Base-by-base conservation (phyloP, 106 monocot species). In the Agapanthus africanus region DNA sequence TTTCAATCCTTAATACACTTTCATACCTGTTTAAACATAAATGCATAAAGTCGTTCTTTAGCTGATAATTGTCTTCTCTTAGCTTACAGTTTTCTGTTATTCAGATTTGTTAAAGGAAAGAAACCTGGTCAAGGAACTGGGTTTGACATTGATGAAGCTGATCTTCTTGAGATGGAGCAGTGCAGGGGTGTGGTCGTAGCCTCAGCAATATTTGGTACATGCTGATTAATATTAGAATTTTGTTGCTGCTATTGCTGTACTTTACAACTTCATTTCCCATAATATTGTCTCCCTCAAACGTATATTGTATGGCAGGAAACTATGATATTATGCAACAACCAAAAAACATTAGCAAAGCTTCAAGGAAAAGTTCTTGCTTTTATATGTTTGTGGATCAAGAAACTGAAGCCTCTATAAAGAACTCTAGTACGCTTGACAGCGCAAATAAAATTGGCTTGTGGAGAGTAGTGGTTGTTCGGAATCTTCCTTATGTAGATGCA, bases 321-420 rank as follows among this genome's bases (percentile, higher is more conserved):
- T 97, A 97, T 81, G 95, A 97, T 73, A 56, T 97, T 51, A 42
- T 97, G 65, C 95, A 97, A 77, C 88, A 97, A 49, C 95, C 95
- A 26, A 97, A 66, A 73, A 84, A 91, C 62, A 79, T 92, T 47
- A 89, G 82, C 68, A 79, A 89, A 66, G 59, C 59, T 67, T 75
- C 97, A 54, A 87, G 77, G 65, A 76, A 50, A 70, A 79, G 57
- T 56, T 78, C 71, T 36, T 92, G 68, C 68, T 68, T 68, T 78
- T 97, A 77, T 67, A 97, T 97, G 84, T 92, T 97, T 83, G 82
- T 92, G 36, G 91, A 97, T 82, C 85, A 90, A 75, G 84, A 92
- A 66, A 97, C 91, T 40, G 80, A 82, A 70, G 80, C 78, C 54
- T 86, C 80, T 46, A 79, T 97, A 64, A 92, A 54, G 84, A 99